Conservation (phyloP, 2,329 filamentous ascomycete genomes). For the Leptographium procerum region DNA sequence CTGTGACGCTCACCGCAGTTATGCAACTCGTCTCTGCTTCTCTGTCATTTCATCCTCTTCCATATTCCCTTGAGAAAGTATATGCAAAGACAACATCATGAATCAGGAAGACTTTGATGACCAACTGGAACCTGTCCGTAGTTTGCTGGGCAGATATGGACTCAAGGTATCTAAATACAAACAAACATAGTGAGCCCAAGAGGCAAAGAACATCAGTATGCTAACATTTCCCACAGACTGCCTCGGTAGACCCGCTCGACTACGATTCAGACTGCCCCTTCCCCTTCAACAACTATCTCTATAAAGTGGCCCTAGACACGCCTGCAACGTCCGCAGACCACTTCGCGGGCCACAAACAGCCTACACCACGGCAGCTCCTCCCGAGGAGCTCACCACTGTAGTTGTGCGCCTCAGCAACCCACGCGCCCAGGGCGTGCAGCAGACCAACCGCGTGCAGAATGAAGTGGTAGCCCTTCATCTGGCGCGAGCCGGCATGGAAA, state of each 20-base stretch:
- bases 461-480: not conserved
- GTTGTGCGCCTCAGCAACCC: not conserved
- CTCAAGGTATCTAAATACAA: not conserved
- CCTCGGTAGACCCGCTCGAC: not conserved
- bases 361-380: not conserved
- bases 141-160: not conserved
- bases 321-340: not conserved
- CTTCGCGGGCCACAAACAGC: not conserved
- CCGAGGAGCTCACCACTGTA: not conserved
- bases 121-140: not conserved
- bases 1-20: no score
- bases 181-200: no score
- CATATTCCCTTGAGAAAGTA: no score
- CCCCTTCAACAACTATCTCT: not conserved
- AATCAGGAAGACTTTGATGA: not conserved
- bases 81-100: not conserved
- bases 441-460: not conserved
- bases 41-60: not conserved
- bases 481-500: not conserved
- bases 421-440: not conserved
- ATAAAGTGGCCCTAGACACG: not conserved
- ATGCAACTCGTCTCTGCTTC: not conserved
- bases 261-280: not conserved
- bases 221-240: not conserved
- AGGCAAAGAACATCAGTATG: not conserved